These are phyloP conservation scores for Conticribra weissflogii DNA, from an alignment of 108 stramenopile species.

Conservation along the genomic window DNA sequence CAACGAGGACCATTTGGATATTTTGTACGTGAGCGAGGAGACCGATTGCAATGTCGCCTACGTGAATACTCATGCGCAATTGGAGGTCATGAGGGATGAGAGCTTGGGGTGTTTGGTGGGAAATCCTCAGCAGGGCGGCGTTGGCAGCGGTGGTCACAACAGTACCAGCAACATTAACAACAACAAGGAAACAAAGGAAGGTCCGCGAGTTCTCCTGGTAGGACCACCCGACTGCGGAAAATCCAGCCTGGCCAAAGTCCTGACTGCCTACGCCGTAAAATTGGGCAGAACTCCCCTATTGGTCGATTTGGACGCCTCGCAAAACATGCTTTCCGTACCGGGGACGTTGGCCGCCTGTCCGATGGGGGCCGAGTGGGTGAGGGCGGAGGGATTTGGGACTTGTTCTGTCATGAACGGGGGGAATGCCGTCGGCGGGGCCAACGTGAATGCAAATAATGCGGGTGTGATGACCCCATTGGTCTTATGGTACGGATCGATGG, in stretches of 20 bases:
- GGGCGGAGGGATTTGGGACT: constrained; percentile 65
- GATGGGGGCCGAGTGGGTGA: constrained; percentile 54
- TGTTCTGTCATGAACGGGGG: constrained; percentile 54
- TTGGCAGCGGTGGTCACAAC: neutral
- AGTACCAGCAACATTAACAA: constrained; percentile 1
- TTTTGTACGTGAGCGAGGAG: constrained; percentile 71
- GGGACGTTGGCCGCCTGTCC: constrained; percentile 77
- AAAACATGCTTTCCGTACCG: constrained; percentile 76
- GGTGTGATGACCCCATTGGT: constrained; percentile 64
- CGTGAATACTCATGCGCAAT: constrained; percentile 92
- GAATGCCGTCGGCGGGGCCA: too few relatives aligned
- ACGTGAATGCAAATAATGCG: too few relatives aligned
- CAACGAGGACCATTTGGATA: constrained; percentile 55
- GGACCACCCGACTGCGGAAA: constrained; percentile 88
- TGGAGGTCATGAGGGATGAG: constrained; percentile 89
- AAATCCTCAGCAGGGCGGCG: constrained; percentile 11
- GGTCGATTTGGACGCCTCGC: constrained; percentile 82
- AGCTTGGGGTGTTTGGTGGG: constrained; percentile 44
- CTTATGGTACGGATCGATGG: constrained; percentile 73
- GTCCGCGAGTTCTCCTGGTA: constrained; percentile 81
- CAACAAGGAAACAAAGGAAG: constrained; percentile 24
- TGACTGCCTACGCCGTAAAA: constrained; percentile 84
- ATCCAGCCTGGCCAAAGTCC: constrained; percentile 66
- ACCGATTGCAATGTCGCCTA: constrained; percentile 80
- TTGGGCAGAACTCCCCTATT: constrained; percentile 79